Evolutionary conservation across 805 yeast genomes (phyloP).

Genomic region (Cyberlindnera amylophila): DNA sequence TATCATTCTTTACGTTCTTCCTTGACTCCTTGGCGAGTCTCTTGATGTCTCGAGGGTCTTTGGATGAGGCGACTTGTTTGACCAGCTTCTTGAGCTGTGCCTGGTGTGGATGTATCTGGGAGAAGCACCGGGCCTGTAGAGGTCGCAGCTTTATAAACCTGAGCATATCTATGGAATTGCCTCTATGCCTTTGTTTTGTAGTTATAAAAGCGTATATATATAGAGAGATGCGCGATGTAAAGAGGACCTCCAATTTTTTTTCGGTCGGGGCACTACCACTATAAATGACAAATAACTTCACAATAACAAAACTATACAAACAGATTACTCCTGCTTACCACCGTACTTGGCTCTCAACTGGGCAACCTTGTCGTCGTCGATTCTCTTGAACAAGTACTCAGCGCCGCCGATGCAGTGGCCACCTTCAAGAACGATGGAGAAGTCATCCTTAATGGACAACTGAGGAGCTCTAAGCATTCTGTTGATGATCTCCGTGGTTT

Average conservation of each 20-base stretch:
- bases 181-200: no score
- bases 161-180: no score
- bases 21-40: slow-evolving; percentile 1
- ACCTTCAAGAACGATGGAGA: slow-evolving; percentile 60
- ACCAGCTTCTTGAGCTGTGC: slow-evolving; percentile 1
- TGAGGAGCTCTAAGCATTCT: slow-evolving; percentile 82
- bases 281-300: no score
- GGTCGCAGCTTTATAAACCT: no score
- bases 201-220: no score
- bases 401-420: slow-evolving; percentile 92
- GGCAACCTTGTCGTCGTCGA: slow-evolving; percentile 83
- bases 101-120: neutral
- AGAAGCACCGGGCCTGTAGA: neutral
- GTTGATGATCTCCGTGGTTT: slow-evolving; percentile 62
- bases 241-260: no score
- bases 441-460: slow-evolving; percentile 70
- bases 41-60: slow-evolving; percentile 9
- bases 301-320: no score
- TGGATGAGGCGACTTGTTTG: neutral
- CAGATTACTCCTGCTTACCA: slow-evolving; percentile 50
- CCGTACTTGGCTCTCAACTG: slow-evolving; percentile 87
- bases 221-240: no score
- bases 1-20: no score
- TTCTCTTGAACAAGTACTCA: slow-evolving; percentile 85
- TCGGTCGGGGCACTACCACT: no score